Percentiles rank a stretch among this genome's conserved stretches.
Conservation (phyloP, 2,329 filamentous ascomycete species). For the Rosellinia necatrix region DNA sequence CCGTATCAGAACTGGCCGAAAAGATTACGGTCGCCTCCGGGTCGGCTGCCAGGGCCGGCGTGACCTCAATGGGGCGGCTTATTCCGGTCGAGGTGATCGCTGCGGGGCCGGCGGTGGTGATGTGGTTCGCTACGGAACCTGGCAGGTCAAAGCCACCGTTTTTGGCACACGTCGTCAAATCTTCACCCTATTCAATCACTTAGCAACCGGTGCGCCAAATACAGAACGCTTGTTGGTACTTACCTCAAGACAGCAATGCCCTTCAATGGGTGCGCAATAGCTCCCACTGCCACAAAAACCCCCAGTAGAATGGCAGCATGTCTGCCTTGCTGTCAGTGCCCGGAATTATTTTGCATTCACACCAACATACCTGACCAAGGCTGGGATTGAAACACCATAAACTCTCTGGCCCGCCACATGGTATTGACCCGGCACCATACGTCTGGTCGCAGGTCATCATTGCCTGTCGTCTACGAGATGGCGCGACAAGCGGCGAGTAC, state of each 20-base stretch:
- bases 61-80: constrained; percentile 29
- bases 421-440: constrained; percentile 41
- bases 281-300: constrained; percentile 44
- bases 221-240: constrained; percentile 12
- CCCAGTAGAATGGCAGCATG: constrained; percentile 43
- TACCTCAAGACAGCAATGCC: constrained; percentile 47
- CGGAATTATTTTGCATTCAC: not conserved
- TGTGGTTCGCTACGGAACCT: constrained; percentile 15
- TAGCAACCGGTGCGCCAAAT: constrained; percentile 17
- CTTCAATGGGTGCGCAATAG: constrained; percentile 45
- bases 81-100: constrained; percentile 12
- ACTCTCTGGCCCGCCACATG: constrained; percentile 40
- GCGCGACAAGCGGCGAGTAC: constrained; percentile 28
- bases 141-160: constrained; percentile 43
- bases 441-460: constrained; percentile 42
- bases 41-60: constrained; percentile 29
- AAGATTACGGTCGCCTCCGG: constrained; percentile 15
- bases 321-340: constrained; percentile 34
- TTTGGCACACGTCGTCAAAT: constrained; percentile 41
- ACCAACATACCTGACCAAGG: constrained; percentile 40
- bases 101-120: constrained; percentile 8
- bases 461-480: constrained; percentile 29
- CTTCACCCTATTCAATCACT: constrained; percentile 39
- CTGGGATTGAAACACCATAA: constrained; percentile 43
- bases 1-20: not conserved